Evolutionary conservation across 176 grass and related monocot genomes (phyloP), one percentile per base, ranked within the genome.

Genomic region (Coix lacrymajobi): DNA sequence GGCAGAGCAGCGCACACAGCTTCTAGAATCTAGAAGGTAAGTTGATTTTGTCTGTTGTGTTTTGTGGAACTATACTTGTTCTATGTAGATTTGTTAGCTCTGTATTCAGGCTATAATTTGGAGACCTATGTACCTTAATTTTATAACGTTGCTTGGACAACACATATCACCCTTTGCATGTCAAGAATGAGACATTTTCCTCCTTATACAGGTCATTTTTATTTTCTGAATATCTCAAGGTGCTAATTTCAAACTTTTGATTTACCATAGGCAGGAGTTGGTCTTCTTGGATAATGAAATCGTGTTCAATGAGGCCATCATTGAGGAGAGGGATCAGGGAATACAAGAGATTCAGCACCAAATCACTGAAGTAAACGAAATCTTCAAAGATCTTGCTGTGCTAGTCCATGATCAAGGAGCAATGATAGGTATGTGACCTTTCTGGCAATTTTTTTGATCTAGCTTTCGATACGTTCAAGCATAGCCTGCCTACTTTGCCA

Each of bases 361-460:
- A 81, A 94, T 97, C 37, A 80, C 87, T 82, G 87, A 97, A 88
- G 94, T 97, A 81, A 97, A 92, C 2, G 94, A 97, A 81, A 97
- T 97, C 39, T 97, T 97, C 56, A 97, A 97, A 86, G 94, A 97
- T 82, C 94, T 97, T 81, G 94, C 94, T 80, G 91, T 97, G 75
- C 89, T 97, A 77, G 94, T 94, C 32, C 94, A 97, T 69, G 94
- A 97, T 81, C 94, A 97, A 90, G 94, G 94, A 83, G 70, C 70
- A 84, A 81, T 88, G 81, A 97, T 97, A 61, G 91, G 94, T 97
- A 71, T 30, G 62, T 78, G 66, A 41, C 38, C 5, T 44, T 65
- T 73, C 38, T 72, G 66, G 57, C 11, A 33, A 11, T 76, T 76
- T n/a, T n/a, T n/a, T 14, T 28, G 25, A 85, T 75, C 46, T 77